Base-by-base conservation (phyloP, 768 basidiomycete species). In the Pleurotus cornucopiae region DNA sequence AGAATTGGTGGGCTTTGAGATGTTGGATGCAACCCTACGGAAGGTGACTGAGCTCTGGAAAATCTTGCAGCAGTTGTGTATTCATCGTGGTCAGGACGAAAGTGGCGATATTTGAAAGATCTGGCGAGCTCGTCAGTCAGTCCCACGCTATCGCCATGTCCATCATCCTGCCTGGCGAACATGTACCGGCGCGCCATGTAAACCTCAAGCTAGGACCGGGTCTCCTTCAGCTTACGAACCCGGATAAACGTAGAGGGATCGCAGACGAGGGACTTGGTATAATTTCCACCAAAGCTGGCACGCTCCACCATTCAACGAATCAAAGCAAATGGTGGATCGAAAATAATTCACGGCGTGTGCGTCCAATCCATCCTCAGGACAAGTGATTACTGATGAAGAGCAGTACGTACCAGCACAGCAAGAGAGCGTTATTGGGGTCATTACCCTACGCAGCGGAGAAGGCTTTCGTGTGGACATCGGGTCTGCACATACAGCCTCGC, bases 391-490 rank as follows among this genome's bases (percentile, higher is more conserved):
- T 54, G 12, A 53, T 40, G 41, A 6, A 9, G n/a, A 55, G 6
- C 63, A 98, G 95, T 98, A 98, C 72, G 81, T 93, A 34, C 93
- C 95, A 46, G 92, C 93, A 25, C 70, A 88, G 5, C 90, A 93
- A 61, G 96, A 98, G 67, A 84, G 88, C 7, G 93, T 98, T 1
- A 78, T 98, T 20, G 96, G 95, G 2, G 78, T 88, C 38, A 76
- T 99, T 49, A 77, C 80, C 5, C 90, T 86, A 57, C 85, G 88
- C 62, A 78, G 86, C 54, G 94, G 92, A 38, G 96, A 98, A 64
- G 89, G 87, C 5, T 99, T 85, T 77, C 83, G 94, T 45, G 93
- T 98, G 20, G 96, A 98, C 69, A 92, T 99, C 58, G 95, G 95
- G 2, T 78, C 86, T 23, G 89, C 94, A 4, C 94, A 97, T 64